These are phyloP conservation scores for Coemansia guatemalensis DNA, from an alignment of 192 early-diverging fungal genomes.

Conservation along the genomic window DNA sequence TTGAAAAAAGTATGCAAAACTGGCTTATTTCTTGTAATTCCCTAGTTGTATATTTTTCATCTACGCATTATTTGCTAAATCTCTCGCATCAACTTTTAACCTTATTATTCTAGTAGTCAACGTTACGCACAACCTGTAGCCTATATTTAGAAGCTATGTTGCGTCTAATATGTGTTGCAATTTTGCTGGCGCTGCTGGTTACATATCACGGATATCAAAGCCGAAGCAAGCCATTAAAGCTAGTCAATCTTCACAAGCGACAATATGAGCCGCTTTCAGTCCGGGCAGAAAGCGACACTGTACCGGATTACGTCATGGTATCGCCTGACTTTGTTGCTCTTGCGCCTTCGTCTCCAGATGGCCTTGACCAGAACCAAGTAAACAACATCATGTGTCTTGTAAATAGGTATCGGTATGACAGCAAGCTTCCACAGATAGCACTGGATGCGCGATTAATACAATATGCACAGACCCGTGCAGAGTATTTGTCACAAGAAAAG, in stretches of 20 bases:
- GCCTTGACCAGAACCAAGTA: conserved; percentile 18
- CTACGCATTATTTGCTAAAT: too few relatives aligned
- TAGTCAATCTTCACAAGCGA: not conserved
- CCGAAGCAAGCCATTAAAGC: too few relatives aligned
- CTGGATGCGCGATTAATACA: conserved; percentile 34
- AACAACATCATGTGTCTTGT: conserved; percentile 46
- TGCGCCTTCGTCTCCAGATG: conserved; percentile 22
- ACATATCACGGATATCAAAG: too few relatives aligned
- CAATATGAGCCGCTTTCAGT: not conserved
- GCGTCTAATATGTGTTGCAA: too few relatives aligned
- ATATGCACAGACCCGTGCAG: conserved; percentile 39
- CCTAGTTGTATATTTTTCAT: too few relatives aligned
- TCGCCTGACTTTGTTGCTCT: conserved; percentile 45
- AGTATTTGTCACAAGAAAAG: conserved; percentile 14
- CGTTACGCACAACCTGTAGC: too few relatives aligned
- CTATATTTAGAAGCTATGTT: too few relatives aligned
- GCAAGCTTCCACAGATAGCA: conserved; percentile 16
- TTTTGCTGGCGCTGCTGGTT: too few relatives aligned
- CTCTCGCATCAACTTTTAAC: too few relatives aligned
- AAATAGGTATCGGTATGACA: conserved; percentile 38
- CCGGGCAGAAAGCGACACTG: not conserved
- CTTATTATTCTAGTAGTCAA: too few relatives aligned
- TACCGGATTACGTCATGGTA: conserved; percentile 46
- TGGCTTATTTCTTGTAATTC: too few relatives aligned
- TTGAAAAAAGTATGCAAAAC: too few relatives aligned